phyloP scores from a whole-genome alignment of 2,329 filamentous ascomycete genomes.

The Geosmithia putterillii region DNA sequence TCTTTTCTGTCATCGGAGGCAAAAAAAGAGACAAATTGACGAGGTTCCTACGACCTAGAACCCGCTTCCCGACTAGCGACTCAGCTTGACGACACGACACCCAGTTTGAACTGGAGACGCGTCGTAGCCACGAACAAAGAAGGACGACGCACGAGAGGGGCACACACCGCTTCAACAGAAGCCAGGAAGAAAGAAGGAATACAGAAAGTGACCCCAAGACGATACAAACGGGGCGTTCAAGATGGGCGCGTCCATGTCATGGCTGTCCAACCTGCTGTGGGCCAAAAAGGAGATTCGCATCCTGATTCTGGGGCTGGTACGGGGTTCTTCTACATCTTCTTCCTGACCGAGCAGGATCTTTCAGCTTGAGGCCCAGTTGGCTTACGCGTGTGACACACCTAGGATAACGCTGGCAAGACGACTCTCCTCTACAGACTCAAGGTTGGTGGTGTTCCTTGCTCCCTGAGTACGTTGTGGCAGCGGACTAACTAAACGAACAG shows the following conservation, averaged over 20 bases:
- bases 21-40: too few species aligned
- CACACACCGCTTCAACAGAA: too few species aligned
- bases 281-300: slow-evolving; percentile 97
- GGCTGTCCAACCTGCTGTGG: slow-evolving; percentile 66
- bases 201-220: not conserved
- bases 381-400: not conserved
- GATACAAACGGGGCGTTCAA: not conserved
- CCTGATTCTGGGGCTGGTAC: slow-evolving; percentile 82
- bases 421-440: slow-evolving; percentile 93
- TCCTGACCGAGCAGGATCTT: too few species aligned
- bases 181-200: not conserved
- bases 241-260: slow-evolving; percentile 55
- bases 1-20: too few species aligned
- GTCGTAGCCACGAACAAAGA: not conserved
- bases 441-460: slow-evolving; percentile 32
- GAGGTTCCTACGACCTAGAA: too few species aligned
- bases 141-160: not conserved
- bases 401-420: slow-evolving; percentile 99
- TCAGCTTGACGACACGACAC: too few species aligned
- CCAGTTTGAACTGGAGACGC: too few species aligned
- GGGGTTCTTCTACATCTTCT: not conserved
- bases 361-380: not conserved
- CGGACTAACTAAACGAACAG: slow-evolving; percentile 27
- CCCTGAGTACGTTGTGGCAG: not conserved
- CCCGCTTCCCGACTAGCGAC: too few species aligned